Evolutionary conservation across 1,284 basidiomycete genomes (phyloP).

Genomic region (Melanopsichium pennsylvanicum): DNA sequence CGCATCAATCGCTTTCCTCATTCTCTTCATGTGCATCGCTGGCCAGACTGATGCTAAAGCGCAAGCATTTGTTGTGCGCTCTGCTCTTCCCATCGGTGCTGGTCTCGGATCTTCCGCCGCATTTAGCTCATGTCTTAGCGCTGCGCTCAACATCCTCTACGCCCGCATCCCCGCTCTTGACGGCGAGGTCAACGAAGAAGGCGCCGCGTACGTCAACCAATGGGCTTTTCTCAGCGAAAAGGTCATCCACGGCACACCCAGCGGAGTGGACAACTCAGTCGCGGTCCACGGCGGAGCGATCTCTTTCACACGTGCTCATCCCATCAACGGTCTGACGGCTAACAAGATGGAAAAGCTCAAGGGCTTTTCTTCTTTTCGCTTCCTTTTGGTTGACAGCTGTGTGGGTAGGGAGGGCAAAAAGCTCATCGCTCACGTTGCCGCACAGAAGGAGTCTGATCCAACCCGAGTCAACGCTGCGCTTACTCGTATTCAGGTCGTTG

Average conservation of each 20-base stretch:
- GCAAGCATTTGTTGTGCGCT: constrained; percentile 82
- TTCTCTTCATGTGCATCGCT: constrained; percentile 86
- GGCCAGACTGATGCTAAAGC: constrained; percentile 72
- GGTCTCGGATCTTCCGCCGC: constrained; percentile 97
- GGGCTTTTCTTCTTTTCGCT: constrained; percentile 73
- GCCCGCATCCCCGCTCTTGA: constrained; percentile 70
- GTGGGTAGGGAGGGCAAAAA: constrained; percentile 92
- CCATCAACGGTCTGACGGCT: constrained; percentile 71
- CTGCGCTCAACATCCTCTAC: constrained; percentile 74
- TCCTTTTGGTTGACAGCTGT: constrained; percentile 91
- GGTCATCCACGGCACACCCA: constrained; percentile 95
- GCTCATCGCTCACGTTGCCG: constrained; percentile 85
- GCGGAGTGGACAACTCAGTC: constrained; percentile 96
- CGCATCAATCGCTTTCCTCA: constrained; percentile 85
- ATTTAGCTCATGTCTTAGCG: constrained; percentile 85
- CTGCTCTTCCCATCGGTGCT: constrained; percentile 97
- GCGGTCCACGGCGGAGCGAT: constrained; percentile 92
- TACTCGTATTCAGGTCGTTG: constrained; percentile 44
- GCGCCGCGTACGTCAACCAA: constrained; percentile 81
- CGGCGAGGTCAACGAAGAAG: constrained; percentile 47
- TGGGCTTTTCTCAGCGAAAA: constrained; percentile 97
- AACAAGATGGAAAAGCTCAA: constrained; percentile 81
- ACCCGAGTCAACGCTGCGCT: constrained; percentile 44
- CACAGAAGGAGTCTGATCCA: constrained; percentile 75
- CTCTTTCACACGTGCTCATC: constrained; percentile 83